phyloP scores from a whole-genome alignment of 345 rosid genomes.

The Acer negundo region DNA sequence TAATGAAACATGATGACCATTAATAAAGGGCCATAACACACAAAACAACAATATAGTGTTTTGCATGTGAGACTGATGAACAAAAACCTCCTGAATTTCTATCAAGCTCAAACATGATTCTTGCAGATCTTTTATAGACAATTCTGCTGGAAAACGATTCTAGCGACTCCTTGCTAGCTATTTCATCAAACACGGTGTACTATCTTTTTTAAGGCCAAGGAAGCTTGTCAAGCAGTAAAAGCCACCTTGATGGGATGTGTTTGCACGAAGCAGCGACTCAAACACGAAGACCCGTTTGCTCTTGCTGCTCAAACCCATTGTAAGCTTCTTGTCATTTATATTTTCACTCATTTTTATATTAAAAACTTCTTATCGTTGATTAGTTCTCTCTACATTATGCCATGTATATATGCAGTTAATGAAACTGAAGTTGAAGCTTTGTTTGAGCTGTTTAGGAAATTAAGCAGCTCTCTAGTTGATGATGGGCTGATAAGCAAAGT shows the following conservation, averaged over 20 bases:
- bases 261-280: conserved; percentile 27
- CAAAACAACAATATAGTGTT: neutral
- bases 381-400: neutral
- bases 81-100: neutral
- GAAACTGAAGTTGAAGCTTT: conserved; percentile 58
- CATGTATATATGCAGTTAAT: conserved; percentile 42
- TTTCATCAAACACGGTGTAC: neutral
- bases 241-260: conserved; percentile 31
- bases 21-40: neutral
- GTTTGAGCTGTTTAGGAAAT: conserved; percentile 56
- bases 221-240: neutral
- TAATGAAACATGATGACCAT: neutral
- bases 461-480: conserved; percentile 54
- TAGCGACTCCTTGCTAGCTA: neutral
- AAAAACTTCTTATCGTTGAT: neutral
- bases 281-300: conserved; percentile 17
- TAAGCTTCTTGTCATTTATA: conserved; percentile 8
- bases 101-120: neutral
- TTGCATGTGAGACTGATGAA: neutral
- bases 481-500: conserved; percentile 73
- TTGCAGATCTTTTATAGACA: neutral
- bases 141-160: conserved; percentile 1
- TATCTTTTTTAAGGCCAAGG: neutral
- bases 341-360: neutral
- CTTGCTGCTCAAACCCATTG: conserved; percentile 41